Evolutionary conservation across 176 grass and related monocot species (phyloP).

Genomic region (Dactylis glomerata): DNA sequence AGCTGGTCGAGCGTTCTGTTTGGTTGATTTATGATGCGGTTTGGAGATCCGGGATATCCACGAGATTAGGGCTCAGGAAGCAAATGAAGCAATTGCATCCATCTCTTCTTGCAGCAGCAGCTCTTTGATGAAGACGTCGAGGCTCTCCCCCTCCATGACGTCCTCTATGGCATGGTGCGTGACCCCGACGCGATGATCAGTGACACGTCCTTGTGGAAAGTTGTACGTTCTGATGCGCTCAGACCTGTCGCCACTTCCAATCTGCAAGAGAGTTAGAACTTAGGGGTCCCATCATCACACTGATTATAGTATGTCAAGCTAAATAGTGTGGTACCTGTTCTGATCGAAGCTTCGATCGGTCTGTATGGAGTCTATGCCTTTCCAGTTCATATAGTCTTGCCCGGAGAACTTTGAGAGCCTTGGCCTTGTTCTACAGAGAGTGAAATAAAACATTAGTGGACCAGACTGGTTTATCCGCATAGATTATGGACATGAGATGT

Average conservation of each 20-base stretch:
- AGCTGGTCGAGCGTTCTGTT: neutral
- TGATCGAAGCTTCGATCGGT: conserved; percentile 83
- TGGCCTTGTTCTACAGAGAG: conserved; percentile 78
- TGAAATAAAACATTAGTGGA: neutral
- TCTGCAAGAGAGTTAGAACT: conserved; percentile 25
- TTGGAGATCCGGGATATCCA: neutral
- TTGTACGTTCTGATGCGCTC: conserved; percentile 92
- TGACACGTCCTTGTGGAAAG: conserved; percentile 91
- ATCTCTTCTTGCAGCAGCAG: conserved; percentile 84
- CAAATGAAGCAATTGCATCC: conserved; percentile 75
- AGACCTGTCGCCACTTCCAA: conserved; percentile 88
- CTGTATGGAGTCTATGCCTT: conserved; percentile 65
- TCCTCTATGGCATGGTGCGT: conserved; percentile 80
- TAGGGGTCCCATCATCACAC: neutral
- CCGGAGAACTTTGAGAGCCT: conserved; percentile 86
- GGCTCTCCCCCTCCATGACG: conserved; percentile 76
- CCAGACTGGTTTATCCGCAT: neutral
- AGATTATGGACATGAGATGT: neutral
- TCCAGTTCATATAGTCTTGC: conserved; percentile 85
- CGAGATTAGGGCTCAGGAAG: neutral
- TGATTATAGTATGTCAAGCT: neutral
- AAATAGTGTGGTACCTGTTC: conserved; percentile 48
- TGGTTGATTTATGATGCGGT: neutral
- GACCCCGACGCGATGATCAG: conserved; percentile 75
- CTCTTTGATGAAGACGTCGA: conserved; percentile 65